A percentile compares a stretch with the other conserved stretches of the same genome.
Evolutionary conservation across 106 monocot genomes (phyloP).

Genomic region (Dendrobium nobile): DNA sequence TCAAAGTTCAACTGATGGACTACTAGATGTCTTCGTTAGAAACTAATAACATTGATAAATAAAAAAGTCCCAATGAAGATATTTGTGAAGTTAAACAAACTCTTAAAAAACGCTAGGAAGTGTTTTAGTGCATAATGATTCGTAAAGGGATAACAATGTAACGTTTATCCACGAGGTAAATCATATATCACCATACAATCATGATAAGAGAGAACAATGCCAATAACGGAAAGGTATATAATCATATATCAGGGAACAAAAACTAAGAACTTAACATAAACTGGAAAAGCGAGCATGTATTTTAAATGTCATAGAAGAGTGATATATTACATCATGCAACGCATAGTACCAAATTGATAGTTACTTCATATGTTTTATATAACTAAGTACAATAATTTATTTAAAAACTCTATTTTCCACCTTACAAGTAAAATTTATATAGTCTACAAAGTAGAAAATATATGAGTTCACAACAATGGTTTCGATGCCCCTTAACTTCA

Average conservation of each 20-base stretch:
- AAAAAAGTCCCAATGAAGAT: too few species aligned
- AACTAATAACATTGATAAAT: too few species aligned
- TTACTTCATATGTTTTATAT: background rate
- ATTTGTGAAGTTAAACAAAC: too few species aligned
- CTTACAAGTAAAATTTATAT: background rate
- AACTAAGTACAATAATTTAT: background rate
- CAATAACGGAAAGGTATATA: background rate
- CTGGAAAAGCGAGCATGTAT: background rate
- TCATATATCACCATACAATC: background rate
- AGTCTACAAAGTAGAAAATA: background rate
- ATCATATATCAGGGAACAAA: too few species aligned
- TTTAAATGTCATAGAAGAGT: background rate
- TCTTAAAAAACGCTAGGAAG: background rate
- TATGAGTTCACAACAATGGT: background rate
- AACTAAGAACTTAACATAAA: background rate
- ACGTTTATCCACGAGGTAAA: background rate
- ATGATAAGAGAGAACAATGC: background rate
- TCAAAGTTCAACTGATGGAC: too few species aligned
- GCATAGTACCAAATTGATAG: background rate
- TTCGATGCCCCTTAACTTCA: background rate
- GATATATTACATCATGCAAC: background rate
- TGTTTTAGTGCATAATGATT: background rate
- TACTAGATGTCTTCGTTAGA: too few species aligned
- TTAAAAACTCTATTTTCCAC: background rate
- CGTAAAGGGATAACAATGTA: background rate